Base-by-base conservation (phyloP, 1,284 basidiomycete species). In the Coniferiporia sulphurascens region DNA sequence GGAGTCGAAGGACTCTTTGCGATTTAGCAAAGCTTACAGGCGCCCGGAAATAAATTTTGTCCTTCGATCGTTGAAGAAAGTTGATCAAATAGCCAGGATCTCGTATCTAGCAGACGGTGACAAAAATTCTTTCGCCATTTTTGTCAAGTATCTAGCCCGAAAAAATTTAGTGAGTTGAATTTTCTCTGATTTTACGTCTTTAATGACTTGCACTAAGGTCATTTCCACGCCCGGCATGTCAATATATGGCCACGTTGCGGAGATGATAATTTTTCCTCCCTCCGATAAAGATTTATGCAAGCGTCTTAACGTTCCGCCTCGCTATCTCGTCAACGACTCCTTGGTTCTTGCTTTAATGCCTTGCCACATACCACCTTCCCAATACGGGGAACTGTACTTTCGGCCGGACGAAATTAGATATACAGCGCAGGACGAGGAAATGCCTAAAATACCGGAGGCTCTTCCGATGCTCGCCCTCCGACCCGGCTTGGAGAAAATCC, bases 81-180 rank as follows among this genome's bases (percentile, higher is more conserved):
- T 77, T 9, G 74, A 81, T 34, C 85, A 87, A 62, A 73, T 80
- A 63, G 84, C 78, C 8, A 73, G 67, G 55, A 63, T 81, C n/a
- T 70, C 67, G 3, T 72, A 78, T 49, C 64, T 78, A 12, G 73
- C 71, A 13, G 68, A 71, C 12, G 68, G 69, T 45, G 78, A 79
- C 36, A 67, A 71, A 17, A 74, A 77, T 49, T 63, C 72, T 0
- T 70, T 87, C 52, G 68, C 67, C 43, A 72, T 76, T 6, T 64
- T 88, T 8, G 70, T 72, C 15, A 62, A 66, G 2, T 80, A 81
- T 62, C 77, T 89, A 77, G 64, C 64, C 22, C 73, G 68, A 62
- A 72, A 74, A 60, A 70, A 74, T 61, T 71, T 80, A 70, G 83
- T 82, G 58, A 52, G 67, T 67, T 46, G 51, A 13, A 56, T 56